phyloP scores from a whole-genome alignment of 306 rosid genomes.

The Nissolia schottii region DNA sequence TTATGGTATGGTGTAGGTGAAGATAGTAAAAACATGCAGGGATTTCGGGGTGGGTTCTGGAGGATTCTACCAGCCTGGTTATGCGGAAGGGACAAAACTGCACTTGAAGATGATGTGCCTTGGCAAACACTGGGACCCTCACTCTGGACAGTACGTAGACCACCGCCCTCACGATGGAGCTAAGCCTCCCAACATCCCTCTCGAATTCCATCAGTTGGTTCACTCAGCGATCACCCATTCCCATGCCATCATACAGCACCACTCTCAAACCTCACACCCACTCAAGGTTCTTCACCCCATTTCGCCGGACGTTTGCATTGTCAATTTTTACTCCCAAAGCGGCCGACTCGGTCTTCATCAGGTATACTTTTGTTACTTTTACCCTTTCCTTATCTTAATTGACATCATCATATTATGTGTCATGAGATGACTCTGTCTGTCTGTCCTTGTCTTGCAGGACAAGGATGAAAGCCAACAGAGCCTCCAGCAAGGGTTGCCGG shows the following conservation, averaged over 20 bases:
- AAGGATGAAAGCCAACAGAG: conserved; percentile 64
- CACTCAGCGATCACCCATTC: conserved; percentile 42
- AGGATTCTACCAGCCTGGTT: conserved; percentile 87
- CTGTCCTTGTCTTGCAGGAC: conserved; percentile 55
- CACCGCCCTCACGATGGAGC: conserved; percentile 47
- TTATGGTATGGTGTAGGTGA: conserved; percentile 10
- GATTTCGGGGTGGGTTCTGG: conserved; percentile 55
- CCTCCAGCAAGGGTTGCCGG: conserved; percentile 42
- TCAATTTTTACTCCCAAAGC: conserved; percentile 52
- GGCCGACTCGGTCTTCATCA: conserved; percentile 84
- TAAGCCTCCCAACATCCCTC: conserved; percentile 52
- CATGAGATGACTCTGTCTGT: too few relatives aligned
- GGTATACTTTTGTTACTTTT: conserved; percentile 23
- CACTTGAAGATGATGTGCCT: conserved; percentile 86
- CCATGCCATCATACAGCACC: conserved; percentile 16
- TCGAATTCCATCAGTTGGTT: conserved; percentile 36
- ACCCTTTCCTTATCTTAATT: too few relatives aligned
- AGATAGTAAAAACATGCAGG: conserved; percentile 50
- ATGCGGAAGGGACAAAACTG: conserved; percentile 48
- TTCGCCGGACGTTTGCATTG: conserved; percentile 61
- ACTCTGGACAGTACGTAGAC: conserved; percentile 36
- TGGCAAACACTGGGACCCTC: conserved; percentile 87
- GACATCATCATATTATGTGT: too few relatives aligned
- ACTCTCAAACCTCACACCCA: neutral
- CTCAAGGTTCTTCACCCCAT: conserved; percentile 36